These are phyloP conservation scores for Calonectria ilicicola DNA, from an alignment of 2,329 filamentous ascomycete genomes.

Conservation along the genomic window DNA sequence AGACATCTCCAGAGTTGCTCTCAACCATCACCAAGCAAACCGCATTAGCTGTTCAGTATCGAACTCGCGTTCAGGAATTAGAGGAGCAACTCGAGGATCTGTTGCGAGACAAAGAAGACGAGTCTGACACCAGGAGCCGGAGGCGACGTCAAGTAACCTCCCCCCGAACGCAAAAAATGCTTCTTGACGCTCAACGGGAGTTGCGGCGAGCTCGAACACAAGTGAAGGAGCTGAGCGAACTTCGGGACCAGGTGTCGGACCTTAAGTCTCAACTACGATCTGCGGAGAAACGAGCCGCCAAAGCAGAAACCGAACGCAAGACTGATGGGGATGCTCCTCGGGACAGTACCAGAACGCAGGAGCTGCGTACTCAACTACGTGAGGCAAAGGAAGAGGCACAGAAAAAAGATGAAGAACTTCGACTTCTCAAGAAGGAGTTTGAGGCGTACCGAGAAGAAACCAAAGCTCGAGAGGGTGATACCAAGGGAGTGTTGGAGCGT, in stretches of 20 bases:
- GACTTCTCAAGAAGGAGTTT: constrained; percentile 63
- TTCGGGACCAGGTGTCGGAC: constrained; percentile 65
- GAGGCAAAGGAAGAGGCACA: constrained; percentile 57
- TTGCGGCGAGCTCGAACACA: constrained; percentile 66
- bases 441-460: constrained; percentile 66
- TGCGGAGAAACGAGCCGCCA: constrained; percentile 58
- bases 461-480: constrained; percentile 66
- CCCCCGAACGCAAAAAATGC: constrained; percentile 62
- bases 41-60: constrained; percentile 68
- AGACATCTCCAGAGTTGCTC: constrained; percentile 60
- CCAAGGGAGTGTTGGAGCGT: constrained; percentile 65
- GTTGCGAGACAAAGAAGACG: constrained; percentile 51
- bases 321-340: constrained; percentile 33
- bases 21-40: constrained; percentile 70
- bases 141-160: constrained; percentile 56
- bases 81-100: constrained; percentile 61
- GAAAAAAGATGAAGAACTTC: constrained; percentile 63
- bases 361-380: constrained; percentile 56
- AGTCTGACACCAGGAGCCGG: constrained; percentile 44
- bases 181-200: constrained; percentile 66
- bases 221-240: constrained; percentile 61
- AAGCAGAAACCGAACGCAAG: constrained; percentile 52
- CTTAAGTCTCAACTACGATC: constrained; percentile 64
- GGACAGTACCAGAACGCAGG: constrained; percentile 46
- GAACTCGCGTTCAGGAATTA: constrained; percentile 69